Conservation (phyloP, 768 basidiomycete species). For the Filobasidium floriforme region DNA sequence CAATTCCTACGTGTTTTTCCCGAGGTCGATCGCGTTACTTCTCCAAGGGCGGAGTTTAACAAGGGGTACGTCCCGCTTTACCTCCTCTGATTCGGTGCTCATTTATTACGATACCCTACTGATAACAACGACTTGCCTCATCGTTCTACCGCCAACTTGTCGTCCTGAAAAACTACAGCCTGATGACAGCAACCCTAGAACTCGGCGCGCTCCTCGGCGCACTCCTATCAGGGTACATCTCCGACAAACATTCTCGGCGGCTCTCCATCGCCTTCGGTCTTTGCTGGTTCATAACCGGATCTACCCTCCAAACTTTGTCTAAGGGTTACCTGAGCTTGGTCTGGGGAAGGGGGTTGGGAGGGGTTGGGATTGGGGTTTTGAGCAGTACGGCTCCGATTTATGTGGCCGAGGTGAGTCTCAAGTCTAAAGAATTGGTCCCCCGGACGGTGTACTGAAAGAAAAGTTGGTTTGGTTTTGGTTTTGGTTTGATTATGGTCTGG, state of each 20-base stretch:
- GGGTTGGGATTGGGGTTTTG: conserved; percentile 19
- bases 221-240: conserved; percentile 12
- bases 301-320: conserved; percentile 12
- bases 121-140: too few species aligned
- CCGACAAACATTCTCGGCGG: conserved; percentile 17
- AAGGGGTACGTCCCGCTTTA: conserved; percentile 10
- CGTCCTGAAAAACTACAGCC: background rate
- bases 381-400: conserved; percentile 18
- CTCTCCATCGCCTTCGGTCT: conserved; percentile 8
- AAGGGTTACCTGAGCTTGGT: background rate
- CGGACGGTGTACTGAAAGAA: background rate
- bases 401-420: conserved; percentile 16
- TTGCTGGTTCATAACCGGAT: conserved; percentile 21
- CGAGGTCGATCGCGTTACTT: conserved; percentile 5
- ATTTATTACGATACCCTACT: too few species aligned
- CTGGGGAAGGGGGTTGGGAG: conserved; percentile 18
- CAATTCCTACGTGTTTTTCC: conserved; percentile 17
- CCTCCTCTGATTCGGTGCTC: background rate
- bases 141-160: background rate
- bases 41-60: conserved; percentile 8
- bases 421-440: too few species aligned
- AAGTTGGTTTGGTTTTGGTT: too few species aligned
- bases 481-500: too few species aligned
- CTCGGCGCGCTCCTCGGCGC: conserved; percentile 21
- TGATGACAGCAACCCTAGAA: conserved; percentile 22